A percentile compares a stretch with the other conserved stretches of the same genome.
Evolutionary conservation across 768 basidiomycete genomes (phyloP).

Genomic region (Lentinula lateritia): DNA sequence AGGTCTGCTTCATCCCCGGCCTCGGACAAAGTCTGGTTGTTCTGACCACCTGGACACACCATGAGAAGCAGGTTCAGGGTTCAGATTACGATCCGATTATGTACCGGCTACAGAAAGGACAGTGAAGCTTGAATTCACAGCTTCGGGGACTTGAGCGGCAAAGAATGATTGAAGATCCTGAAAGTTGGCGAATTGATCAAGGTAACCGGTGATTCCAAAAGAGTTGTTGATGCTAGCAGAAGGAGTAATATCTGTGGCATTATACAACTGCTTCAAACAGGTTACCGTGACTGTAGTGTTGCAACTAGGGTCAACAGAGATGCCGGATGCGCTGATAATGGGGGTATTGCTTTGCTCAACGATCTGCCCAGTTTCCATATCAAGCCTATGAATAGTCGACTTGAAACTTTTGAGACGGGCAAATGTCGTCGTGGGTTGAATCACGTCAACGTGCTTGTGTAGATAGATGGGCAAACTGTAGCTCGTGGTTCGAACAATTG

Average conservation of each 20-base stretch:
- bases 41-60: conserved; percentile 43
- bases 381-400: conserved; percentile 15
- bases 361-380: conserved; percentile 15
- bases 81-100: neutral
- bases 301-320: conserved; percentile 42
- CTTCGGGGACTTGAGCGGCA: conserved; percentile 39
- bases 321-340: conserved; percentile 22
- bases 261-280: conserved; percentile 54
- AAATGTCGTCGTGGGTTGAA: conserved; percentile 6
- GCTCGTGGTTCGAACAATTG: conserved; percentile 57
- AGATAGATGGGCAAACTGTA: neutral
- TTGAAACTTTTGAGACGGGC: neutral
- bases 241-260: conserved; percentile 40
- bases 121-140: conserved; percentile 44
- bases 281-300: conserved; percentile 43
- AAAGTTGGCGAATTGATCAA: conserved; percentile 48
- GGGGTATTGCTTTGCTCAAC: conserved; percentile 10
- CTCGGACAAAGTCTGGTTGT: conserved; percentile 44
- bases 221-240: conserved; percentile 36
- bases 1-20: conserved; percentile 64
- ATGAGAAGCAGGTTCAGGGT: neutral
- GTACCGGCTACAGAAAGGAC: conserved; percentile 52
- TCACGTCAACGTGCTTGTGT: conserved; percentile 3
- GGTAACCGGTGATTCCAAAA: conserved; percentile 51
- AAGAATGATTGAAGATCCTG: conserved; percentile 50